phyloP scores from a whole-genome alignment of 192 early-diverging fungal species.

The Backusella tarrabulga region DNA sequence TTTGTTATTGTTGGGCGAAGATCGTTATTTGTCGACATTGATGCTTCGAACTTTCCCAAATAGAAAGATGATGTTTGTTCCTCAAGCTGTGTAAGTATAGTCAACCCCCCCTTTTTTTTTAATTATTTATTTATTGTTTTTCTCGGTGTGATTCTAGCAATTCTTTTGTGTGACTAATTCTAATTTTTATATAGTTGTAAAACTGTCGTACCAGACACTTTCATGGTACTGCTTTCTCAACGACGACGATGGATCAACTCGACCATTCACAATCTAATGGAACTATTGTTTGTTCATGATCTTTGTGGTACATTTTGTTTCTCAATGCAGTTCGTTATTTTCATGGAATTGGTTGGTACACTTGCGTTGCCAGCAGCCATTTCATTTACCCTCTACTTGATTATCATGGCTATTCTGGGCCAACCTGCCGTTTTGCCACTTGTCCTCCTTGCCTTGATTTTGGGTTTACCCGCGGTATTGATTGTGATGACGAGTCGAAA shows the following conservation, averaged over 20 bases:
- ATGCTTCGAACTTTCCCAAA: slow-evolving; percentile 73
- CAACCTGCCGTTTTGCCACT: slow-evolving; percentile 59
- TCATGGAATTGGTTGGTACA: slow-evolving; percentile 92
- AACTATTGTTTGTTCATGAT: slow-evolving; percentile 78
- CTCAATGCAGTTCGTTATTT: slow-evolving; percentile 95
- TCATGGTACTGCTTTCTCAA: slow-evolving; percentile 71
- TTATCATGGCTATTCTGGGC: slow-evolving; percentile 74
- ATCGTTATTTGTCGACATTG: slow-evolving; percentile 72
- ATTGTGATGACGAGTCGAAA: slow-evolving; percentile 87
- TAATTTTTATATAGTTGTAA: slow-evolving; percentile 44
- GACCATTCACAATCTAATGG: slow-evolving; percentile 84
- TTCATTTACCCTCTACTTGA: slow-evolving; percentile 79
- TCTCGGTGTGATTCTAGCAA: slow-evolving; percentile 51
- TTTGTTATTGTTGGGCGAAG: slow-evolving; percentile 71
- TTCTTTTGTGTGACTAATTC: slow-evolving; percentile 56
- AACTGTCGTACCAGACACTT: slow-evolving; percentile 70
- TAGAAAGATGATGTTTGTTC: slow-evolving; percentile 73
- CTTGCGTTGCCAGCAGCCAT: slow-evolving; percentile 91
- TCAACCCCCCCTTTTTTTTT: slow-evolving; percentile 68
- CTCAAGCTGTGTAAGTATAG: slow-evolving; percentile 61
- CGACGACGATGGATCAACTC: slow-evolving; percentile 90
- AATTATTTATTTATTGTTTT: slow-evolving; percentile 58
- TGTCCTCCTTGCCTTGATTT: slow-evolving; percentile 72
- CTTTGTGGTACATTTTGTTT: slow-evolving; percentile 91
- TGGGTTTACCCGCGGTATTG: slow-evolving; percentile 88